Conservation (phyloP, 176 grass and related monocot species). For the Eragrostis curvula region DNA sequence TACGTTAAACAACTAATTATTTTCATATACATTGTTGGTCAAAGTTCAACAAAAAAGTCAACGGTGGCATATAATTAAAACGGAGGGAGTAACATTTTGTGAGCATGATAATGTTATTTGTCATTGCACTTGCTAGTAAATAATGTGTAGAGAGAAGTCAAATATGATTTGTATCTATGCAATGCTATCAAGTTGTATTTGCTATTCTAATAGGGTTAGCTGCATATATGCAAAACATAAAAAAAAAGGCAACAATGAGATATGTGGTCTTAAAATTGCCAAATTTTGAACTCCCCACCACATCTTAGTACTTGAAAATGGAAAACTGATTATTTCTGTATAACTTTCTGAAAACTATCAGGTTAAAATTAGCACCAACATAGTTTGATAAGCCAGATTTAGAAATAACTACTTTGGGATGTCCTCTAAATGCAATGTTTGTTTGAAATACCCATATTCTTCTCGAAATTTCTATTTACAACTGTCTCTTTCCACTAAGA, state of each 20-base stretch:
- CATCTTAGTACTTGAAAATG: not conserved
- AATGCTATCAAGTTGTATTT: slow-evolving; percentile 3
- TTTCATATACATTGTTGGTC: too few species aligned
- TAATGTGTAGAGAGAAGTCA: not conserved
- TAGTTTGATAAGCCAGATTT: slow-evolving; percentile 27
- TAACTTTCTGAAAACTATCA: not conserved
- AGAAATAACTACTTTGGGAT: not conserved
- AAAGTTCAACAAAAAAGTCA: too few species aligned
- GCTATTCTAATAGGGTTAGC: slow-evolving; percentile 9
- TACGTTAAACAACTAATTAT: too few species aligned
- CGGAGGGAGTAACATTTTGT: slow-evolving; percentile 5
- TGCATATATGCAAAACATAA: not conserved
- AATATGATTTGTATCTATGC: not conserved
- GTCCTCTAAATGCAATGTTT: slow-evolving; percentile 8
- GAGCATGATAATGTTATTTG: not conserved
- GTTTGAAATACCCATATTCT: not conserved
- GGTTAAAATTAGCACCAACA: not conserved
- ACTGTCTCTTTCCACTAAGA: not conserved
- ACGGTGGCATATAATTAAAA: too few species aligned
- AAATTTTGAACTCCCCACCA: not conserved
- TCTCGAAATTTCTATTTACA: not conserved
- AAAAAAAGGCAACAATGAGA: not conserved
- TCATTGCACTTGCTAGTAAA: slow-evolving; percentile 3
- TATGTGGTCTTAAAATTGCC: not conserved
- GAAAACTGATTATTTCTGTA: not conserved